Conservation (phyloP, 2,329 filamentous ascomycete genomes). For the Fusarium sp. region DNA sequence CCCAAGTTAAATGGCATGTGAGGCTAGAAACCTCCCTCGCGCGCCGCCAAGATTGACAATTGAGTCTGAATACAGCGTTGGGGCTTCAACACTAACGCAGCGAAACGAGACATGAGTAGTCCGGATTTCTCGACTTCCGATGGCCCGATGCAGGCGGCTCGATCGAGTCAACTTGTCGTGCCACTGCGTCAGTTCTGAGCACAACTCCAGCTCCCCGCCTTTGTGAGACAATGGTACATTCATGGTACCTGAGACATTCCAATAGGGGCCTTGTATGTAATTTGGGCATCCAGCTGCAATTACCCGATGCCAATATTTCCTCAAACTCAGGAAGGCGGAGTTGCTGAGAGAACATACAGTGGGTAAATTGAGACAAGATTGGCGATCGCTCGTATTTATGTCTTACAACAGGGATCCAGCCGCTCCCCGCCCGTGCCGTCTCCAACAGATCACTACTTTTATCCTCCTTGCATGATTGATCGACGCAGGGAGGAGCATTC, state of each 20-base stretch:
- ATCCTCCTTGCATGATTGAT: not conserved
- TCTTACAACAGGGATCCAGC: not conserved
- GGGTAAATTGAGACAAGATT: not conserved
- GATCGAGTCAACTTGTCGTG: not conserved
- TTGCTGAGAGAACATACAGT: too few species aligned
- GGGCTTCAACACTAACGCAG: not conserved
- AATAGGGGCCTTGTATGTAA: too few species aligned
- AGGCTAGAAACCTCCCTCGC: too few species aligned
- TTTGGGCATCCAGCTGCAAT: too few species aligned
- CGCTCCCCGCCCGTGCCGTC: not conserved
- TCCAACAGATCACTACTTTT: accelerated
- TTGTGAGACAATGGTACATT: not conserved
- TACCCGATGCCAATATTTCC: too few species aligned
- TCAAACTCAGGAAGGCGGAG: too few species aligned
- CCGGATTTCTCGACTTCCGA: accelerated
- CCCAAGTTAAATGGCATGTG: too few species aligned
- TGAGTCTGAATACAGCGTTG: too few species aligned
- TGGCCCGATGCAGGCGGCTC: not conserved
- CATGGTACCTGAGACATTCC: not conserved
- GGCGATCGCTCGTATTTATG: not conserved
- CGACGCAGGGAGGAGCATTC: not conserved
- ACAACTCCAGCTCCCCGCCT: not conserved
- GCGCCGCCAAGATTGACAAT: too few species aligned
- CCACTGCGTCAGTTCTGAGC: not conserved
- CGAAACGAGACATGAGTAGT: not conserved